Evolutionary conservation across 441 rosid genomes (phyloP).

Genomic region (Syzygium syzygioides): DNA sequence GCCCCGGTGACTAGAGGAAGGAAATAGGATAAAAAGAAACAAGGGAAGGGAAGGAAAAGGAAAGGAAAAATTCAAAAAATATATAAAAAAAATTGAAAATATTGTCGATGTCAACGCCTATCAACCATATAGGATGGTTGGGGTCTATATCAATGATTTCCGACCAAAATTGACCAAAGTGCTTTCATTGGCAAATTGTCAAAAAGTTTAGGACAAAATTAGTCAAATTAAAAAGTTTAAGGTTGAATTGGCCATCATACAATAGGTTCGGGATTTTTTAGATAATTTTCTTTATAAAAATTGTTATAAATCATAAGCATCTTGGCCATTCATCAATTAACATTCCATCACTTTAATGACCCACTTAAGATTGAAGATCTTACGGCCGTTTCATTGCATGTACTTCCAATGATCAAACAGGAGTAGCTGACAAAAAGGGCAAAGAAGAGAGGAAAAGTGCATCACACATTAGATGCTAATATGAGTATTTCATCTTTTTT

Average conservation of each 20-base stretch:
- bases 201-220: no score
- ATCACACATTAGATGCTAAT: background rate
- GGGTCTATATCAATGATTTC: no score
- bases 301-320: background rate
- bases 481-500: background rate
- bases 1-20: no score
- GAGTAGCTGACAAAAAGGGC: background rate
- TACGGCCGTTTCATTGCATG: background rate
- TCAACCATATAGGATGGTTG: no score
- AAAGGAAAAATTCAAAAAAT: no score
- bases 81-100: no score
- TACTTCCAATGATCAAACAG: background rate
- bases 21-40: no score
- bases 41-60: no score
- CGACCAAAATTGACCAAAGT: no score
- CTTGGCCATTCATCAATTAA: background rate
- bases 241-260: fast-evolving
- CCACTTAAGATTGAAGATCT: background rate
- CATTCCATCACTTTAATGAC: background rate
- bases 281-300: background rate
- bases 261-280: background rate
- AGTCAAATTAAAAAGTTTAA: background rate
- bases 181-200: no score
- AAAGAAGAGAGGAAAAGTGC: background rate
- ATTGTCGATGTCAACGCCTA: no score